Evolutionary conservation across 495 filamentous ascomycete genomes (phyloP), one percentile per base, ranked within the genome.

Genomic region (Xylaria nigripes): DNA sequence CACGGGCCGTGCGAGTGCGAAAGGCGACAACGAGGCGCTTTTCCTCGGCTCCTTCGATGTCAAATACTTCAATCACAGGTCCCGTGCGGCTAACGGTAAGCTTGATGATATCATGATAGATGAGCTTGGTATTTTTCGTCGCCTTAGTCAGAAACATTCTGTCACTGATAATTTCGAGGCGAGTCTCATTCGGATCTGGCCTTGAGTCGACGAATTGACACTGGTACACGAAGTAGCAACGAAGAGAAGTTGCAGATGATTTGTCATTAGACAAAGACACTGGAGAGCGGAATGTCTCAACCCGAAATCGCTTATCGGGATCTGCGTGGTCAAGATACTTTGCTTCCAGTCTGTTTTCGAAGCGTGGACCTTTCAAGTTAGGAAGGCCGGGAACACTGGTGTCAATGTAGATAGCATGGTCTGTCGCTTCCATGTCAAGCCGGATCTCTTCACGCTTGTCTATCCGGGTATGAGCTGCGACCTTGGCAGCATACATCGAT

Each of bases 151-250:
- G 70, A 75, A 97, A 98, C 54, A 87, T 83, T 70, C 89, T 90
- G 66, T 97, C 94, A 45, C 89, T 90, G 64, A 97, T 87, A 56
- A 94, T 78, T 49, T 96, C 86, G 57, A 98, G 81, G 59, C 89
- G 82, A 13, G 89, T 95, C 79, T 96, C 94, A 44, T 83, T 79
- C 2, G 82, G 81, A 16, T 62, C 75, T 25, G 89, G 83, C 58
- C 89, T 85, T 10, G 81, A 69, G 48, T 84, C 81, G 58, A 83
- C 86, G 65, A 96, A 98, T 61, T 85, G 79, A 68, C 91, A 95
- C 71, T 95, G 86, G 70, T 98, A 98, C 50, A 97, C 90, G 65
- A 98, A 98, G 74, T 98, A 98, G 73, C 93, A 98, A 51, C 93
- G 87, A 40, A 98, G 76, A 51, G 92, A 86, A 47, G 90, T 82